Percentiles rank a stretch among this genome's conserved stretches.
Conservation (phyloP, 768 basidiomycete genomes). For the Polyporus arcularius region DNA sequence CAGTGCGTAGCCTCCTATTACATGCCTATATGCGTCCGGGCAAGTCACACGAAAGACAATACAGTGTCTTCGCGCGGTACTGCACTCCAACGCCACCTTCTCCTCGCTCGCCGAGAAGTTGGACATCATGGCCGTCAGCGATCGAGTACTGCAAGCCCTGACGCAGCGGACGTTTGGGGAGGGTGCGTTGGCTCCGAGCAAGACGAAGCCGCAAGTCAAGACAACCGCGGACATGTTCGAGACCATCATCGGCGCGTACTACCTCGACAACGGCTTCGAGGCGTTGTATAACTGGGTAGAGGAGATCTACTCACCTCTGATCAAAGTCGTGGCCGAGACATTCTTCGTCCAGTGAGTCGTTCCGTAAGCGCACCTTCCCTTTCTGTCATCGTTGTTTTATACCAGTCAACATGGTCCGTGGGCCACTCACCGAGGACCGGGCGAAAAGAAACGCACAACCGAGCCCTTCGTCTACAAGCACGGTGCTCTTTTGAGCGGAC, state of each 20-base stretch:
- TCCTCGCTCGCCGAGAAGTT: slow-evolving; percentile 33
- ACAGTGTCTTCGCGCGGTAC: slow-evolving; percentile 25
- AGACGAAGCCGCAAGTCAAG: slow-evolving; percentile 31
- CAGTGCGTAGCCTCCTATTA: slow-evolving; percentile 22
- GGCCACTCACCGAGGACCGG: background rate
- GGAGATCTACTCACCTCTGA: slow-evolving; percentile 40
- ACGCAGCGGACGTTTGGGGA: slow-evolving; percentile 28
- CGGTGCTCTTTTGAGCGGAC: background rate
- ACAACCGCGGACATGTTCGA: slow-evolving; percentile 49
- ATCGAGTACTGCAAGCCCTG: slow-evolving; percentile 22
- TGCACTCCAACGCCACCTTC: slow-evolving; percentile 31
- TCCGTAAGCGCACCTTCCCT: background rate
- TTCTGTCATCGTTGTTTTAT: background rate
- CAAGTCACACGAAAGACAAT: slow-evolving; percentile 2
- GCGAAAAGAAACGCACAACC: slow-evolving; percentile 1
- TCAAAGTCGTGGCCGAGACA: slow-evolving; percentile 33
- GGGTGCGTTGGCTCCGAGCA: slow-evolving; percentile 16
- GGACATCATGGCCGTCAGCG: slow-evolving; percentile 30
- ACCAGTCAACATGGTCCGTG: background rate
- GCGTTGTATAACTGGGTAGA: slow-evolving; percentile 41
- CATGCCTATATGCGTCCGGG: background rate
- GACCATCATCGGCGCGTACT: slow-evolving; percentile 46
- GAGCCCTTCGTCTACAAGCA: background rate
- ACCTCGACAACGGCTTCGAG: slow-evolving; percentile 40
- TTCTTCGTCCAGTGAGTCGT: slow-evolving; percentile 28